Conservation (phyloP, 2,329 filamentous ascomycete genomes). For the Tolypocladium cylindrosporum region DNA sequence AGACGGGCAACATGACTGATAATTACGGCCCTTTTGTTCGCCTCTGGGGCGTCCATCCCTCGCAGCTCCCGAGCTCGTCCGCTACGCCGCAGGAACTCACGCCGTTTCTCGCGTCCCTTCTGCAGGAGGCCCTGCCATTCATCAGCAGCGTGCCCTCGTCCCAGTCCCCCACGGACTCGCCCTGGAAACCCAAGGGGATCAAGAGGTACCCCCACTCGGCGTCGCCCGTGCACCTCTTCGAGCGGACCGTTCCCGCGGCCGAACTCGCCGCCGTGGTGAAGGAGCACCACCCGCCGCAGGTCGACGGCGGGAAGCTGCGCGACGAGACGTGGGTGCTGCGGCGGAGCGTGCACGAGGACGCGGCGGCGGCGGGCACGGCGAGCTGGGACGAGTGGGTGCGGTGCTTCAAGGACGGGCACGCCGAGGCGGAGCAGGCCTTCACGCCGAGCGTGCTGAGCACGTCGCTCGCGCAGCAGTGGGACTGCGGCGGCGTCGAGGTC, state of each 20-base stretch:
- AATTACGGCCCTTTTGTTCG: conserved; percentile 38
- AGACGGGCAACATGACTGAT: conserved; percentile 4
- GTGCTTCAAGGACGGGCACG: conserved; percentile 42
- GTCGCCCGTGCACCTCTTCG: conserved; percentile 42
- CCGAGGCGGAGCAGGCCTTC: conserved; percentile 28
- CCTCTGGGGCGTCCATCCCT: conserved; percentile 39
- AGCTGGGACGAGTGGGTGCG: conserved; percentile 53
- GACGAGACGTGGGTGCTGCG: conserved; percentile 55
- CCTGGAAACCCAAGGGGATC: conserved; percentile 40
- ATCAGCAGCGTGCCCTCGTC: conserved; percentile 41
- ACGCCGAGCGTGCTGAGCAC: conserved; percentile 26
- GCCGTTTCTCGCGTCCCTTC: conserved; percentile 39
- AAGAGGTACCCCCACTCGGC: conserved; percentile 39
- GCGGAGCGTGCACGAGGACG: conserved; percentile 49
- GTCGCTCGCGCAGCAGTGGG: conserved; percentile 31
- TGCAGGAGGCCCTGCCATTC: conserved; percentile 51
- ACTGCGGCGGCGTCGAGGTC: conserved; percentile 29
- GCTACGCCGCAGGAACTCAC: conserved; percentile 32
- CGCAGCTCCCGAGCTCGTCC: conserved; percentile 33
- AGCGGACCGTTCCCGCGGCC: conserved; percentile 35
- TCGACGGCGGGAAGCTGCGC: conserved; percentile 9
- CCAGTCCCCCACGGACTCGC: conserved; percentile 5
- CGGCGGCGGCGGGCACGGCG: conserved; percentile 40
- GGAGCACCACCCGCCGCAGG: conserved; percentile 17
- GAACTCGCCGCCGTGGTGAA: conserved; percentile 30